Evolutionary conservation across 768 basidiomycete species (phyloP), one percentile per base, ranked within the genome.

Genomic region (Lentinula edodes): DNA sequence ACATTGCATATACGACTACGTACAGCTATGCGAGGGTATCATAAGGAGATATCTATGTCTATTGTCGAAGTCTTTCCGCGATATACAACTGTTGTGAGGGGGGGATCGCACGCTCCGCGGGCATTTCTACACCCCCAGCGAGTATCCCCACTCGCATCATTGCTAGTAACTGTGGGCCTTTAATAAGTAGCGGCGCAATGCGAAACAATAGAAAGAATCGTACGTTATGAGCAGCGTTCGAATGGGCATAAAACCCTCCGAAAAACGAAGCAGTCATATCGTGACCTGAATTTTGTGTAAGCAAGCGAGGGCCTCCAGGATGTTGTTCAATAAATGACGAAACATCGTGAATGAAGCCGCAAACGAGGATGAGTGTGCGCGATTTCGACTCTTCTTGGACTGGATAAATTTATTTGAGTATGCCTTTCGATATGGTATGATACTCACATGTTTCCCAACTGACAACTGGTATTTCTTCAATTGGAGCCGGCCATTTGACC

Each of bases 291-390:
- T 78, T 84, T 32, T 73, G 74, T 58, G 75, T 72, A 66, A 97
- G 73, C 56, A 90, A 68, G 42, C 75, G 68, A 43, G 76, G 76
- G 15, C 94, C 94, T 23, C 94, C 94, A 0, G 94, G 94, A 74
- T 93, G 91, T 58, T 85, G 79, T 60, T 88, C 86, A 38, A 86
- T 64, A 70, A 95, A 94, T 10, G 79, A 71, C 3, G 89, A 82
- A 18, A 87, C 83, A 65, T 96, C 93, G 71, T 95, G 92, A 64
- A 97, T 89, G 76, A 91, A 95, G 12, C 94, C 94, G 18, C 88
- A 84, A 41, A 95, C 77, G 55, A 93, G 80, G 45, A 95, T 75
- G 59, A 97, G 73, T 3, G 83, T 78, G 34, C 86, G 80, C 41
- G 78, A 78, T 72, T 83, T 78, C 5, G 90, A 82, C 66, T 90